Evolutionary conservation across 108 stramenopile species (phyloP).

Genomic region (Nitzschia sp.): DNA sequence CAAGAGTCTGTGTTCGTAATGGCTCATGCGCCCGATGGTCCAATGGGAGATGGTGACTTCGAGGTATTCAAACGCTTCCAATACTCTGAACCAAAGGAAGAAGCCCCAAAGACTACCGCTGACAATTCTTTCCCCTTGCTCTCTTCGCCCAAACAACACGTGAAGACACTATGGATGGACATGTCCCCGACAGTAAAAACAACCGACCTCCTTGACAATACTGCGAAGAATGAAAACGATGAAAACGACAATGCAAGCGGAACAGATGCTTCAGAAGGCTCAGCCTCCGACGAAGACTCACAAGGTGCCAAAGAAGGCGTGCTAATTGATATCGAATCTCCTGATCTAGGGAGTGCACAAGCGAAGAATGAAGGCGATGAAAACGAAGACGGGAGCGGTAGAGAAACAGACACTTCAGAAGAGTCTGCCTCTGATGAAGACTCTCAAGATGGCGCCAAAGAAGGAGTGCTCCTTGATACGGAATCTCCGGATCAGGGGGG

Average conservation of each 20-base stretch:
- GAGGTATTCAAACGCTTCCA: neutral
- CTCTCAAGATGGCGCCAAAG: no score
- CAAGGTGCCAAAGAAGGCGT: no score
- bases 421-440: no score
- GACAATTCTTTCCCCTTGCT: conserved; percentile 8
- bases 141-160: neutral
- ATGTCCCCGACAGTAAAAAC: neutral
- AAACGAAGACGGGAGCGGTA: neutral
- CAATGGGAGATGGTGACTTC: conserved; percentile 4
- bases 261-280: neutral
- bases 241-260: conserved; percentile 3
- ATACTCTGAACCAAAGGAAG: neutral
- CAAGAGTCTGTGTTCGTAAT: conserved; percentile 6
- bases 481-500: no score
- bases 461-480: no score
- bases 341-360: no score
- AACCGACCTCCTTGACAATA: neutral
- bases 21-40: conserved; percentile 11
- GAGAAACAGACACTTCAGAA: no score
- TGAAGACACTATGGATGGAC: conserved; percentile 1
- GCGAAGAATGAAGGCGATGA: neutral
- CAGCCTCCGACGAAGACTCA: no score
- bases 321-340: no score
- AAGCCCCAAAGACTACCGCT: neutral
- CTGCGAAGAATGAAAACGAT: neutral